Evolutionary conservation across 495 filamentous ascomycete genomes (phyloP).

Genomic region (Parachaetomium inaequale): DNA sequence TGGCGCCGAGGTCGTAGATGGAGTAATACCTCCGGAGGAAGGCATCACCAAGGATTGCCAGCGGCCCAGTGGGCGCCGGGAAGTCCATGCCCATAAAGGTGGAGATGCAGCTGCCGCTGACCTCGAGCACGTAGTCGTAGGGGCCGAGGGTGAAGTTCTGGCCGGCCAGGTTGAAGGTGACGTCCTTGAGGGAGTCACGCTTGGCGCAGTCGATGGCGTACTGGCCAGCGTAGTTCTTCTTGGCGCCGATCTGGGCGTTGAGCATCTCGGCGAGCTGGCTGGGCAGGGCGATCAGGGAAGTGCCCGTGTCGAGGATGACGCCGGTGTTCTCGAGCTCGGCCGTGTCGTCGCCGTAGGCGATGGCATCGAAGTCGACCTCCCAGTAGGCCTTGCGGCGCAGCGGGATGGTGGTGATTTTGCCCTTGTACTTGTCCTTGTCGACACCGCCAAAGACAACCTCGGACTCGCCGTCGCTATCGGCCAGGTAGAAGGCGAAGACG

Average conservation of each 20-base stretch:
- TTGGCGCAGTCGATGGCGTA: conserved; percentile 88
- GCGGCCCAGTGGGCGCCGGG: conserved; percentile 82
- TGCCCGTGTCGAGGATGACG: conserved; percentile 96
- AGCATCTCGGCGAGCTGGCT: conserved; percentile 90
- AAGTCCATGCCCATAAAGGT: conserved; percentile 98
- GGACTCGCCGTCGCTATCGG: conserved; percentile 67
- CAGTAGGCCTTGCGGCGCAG: conserved; percentile 98
- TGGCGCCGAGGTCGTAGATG: conserved; percentile 86
- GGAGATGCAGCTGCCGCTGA: conserved; percentile 92
- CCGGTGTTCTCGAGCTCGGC: conserved; percentile 91
- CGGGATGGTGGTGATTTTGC: conserved; percentile 87
- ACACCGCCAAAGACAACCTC: conserved; percentile 92
- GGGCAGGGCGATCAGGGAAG: conserved; percentile 94
- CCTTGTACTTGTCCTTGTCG: conserved; percentile 79
- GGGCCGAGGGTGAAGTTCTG: conserved; percentile 86
- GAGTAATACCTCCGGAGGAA: conserved; percentile 98
- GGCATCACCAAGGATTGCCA: conserved; percentile 94
- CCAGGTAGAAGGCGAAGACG: conserved; percentile 95
- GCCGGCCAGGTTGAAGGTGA: conserved; percentile 82
- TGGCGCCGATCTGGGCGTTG: conserved; percentile 96
- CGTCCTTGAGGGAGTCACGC: conserved; percentile 76
- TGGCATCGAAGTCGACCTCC: conserved; percentile 94
- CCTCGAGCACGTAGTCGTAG: conserved; percentile 94
- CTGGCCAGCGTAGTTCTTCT: conserved; percentile 93
- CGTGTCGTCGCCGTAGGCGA: conserved; percentile 76